A percentile compares a stretch with the other conserved stretches of the same genome.
Conservation (phyloP, 148 eudicot species). For the Spergularia bocconei region DNA sequence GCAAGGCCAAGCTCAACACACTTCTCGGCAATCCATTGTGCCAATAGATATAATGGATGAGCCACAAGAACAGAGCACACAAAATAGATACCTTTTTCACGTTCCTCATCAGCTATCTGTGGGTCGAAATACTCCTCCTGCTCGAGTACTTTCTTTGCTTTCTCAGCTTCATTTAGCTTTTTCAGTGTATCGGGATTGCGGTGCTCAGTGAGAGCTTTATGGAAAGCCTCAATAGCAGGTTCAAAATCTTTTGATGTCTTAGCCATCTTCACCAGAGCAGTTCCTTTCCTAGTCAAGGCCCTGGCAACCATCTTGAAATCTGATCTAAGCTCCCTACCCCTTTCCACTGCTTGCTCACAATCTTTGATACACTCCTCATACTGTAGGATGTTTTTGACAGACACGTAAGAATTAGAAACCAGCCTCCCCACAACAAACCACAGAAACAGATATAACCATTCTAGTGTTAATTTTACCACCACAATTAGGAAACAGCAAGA, state of each 20-base stretch:
- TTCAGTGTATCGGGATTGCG: conserved; percentile 94
- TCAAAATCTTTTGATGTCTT: conserved; percentile 78
- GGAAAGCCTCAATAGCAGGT: conserved; percentile 85
- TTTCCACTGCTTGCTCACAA: conserved; percentile 93
- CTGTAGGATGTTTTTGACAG: conserved; percentile 27
- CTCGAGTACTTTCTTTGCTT: conserved; percentile 88
- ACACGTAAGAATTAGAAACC: background rate
- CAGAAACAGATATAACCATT: background rate
- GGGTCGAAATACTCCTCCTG: conserved; percentile 93
- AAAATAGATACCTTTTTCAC: conserved; percentile 77
- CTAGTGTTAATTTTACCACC: no score
- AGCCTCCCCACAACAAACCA: background rate
- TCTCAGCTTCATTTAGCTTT: conserved; percentile 91
- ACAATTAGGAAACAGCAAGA: no score
- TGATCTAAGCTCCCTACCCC: conserved; percentile 92
- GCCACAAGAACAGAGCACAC: no score
- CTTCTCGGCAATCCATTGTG: no score
- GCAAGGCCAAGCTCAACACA: no score
- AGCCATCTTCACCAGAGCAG: conserved; percentile 82
- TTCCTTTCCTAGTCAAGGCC: conserved; percentile 92
- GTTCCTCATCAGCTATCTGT: conserved; percentile 82
- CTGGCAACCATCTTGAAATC: conserved; percentile 94
- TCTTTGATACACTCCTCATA: conserved; percentile 90
- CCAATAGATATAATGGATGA: no score
- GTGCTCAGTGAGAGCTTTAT: conserved; percentile 94